Evolutionary conservation across 306 rosid species (phyloP).

Genomic region (Castanospermum australe): DNA sequence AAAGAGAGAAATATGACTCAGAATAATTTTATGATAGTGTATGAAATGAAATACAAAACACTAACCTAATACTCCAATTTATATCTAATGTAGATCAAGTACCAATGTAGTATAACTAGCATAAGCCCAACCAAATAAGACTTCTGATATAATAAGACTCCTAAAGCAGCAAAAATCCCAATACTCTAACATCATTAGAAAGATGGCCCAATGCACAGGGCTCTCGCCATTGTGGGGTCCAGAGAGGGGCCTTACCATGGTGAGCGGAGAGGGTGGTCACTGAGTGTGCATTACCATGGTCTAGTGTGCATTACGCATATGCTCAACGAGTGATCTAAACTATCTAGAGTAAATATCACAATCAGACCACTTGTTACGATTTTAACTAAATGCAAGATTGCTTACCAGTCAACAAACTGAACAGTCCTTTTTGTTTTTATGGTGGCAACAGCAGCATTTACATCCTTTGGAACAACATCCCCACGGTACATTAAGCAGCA

Average conservation of each 20-base stretch:
- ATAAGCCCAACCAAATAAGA: no score
- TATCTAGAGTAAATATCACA: neutral
- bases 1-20: no score
- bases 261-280: neutral
- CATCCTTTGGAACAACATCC: constrained; percentile 98
- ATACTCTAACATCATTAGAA: neutral
- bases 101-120: no score
- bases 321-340: neutral
- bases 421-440: constrained; percentile 96
- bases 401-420: constrained; percentile 97
- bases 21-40: no score
- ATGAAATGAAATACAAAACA: no score
- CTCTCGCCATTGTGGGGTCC: neutral
- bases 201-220: neutral
- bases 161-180: no score
- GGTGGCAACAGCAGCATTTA: constrained; percentile 91
- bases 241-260: neutral
- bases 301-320: neutral
- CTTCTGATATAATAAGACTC: no score
- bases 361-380: neutral
- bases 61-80: no score
- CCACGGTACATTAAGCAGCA: constrained; percentile 98
- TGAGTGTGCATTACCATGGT: neutral
- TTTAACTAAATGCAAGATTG: neutral
- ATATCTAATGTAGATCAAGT: no score